Conservation (phyloP, 2,329 filamentous ascomycete species). For the Colletotrichum chrysophilum region DNA sequence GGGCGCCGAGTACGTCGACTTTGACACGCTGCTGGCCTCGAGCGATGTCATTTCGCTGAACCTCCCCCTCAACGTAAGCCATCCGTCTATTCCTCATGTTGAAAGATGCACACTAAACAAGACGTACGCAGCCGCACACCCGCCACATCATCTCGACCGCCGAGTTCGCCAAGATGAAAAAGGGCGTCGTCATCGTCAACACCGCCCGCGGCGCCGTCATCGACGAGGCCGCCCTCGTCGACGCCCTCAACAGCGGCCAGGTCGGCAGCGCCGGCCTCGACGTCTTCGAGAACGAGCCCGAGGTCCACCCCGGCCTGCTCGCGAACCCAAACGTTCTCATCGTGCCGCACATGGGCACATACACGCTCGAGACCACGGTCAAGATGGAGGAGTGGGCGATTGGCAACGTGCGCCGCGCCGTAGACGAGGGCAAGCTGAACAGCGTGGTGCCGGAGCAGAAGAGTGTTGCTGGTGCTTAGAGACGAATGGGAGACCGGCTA, state of each 20-base stretch:
- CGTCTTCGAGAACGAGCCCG: slow-evolving; percentile 83
- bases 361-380: slow-evolving; percentile 69
- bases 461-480: slow-evolving; percentile 24
- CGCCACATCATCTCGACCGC: slow-evolving; percentile 75
- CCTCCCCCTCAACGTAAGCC: slow-evolving; percentile 75
- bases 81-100: background rate
- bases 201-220: slow-evolving; percentile 84
- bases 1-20: slow-evolving; percentile 71
- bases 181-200: slow-evolving; percentile 78
- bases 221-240: slow-evolving; percentile 79
- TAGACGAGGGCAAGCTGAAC: slow-evolving; percentile 66
- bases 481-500: background rate
- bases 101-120: background rate
- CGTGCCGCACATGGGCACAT: slow-evolving; percentile 87
- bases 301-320: slow-evolving; percentile 74
- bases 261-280: slow-evolving; percentile 78
- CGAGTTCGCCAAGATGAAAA: slow-evolving; percentile 80
- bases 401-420: slow-evolving; percentile 68
- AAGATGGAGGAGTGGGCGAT: slow-evolving; percentile 81
- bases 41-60: slow-evolving; percentile 84
- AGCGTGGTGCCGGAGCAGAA: slow-evolving; percentile 77
- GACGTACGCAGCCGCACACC: slow-evolving; percentile 57
- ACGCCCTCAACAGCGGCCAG: slow-evolving; percentile 71
- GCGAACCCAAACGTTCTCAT: slow-evolving; percentile 75
- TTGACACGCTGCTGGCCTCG: slow-evolving; percentile 72